Evolutionary conservation across 257 asterid genomes (phyloP), one percentile per base, ranked within the genome.

Genomic region (Solanum raphanifolium): DNA sequence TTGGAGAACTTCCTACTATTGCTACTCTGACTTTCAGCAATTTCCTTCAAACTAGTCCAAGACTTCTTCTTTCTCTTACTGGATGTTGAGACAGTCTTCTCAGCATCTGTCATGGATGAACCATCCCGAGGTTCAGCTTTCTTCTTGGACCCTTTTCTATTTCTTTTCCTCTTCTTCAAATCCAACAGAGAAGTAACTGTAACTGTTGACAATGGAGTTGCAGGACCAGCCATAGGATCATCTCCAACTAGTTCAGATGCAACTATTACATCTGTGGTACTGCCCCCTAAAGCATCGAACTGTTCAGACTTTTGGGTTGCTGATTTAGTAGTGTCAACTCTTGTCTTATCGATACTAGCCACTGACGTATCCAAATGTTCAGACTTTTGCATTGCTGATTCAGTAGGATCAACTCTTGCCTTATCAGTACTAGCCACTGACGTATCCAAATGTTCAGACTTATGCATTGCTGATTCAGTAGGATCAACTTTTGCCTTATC

Each of bases 41-140:
- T 93, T 84, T 94, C 95, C 94, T 94, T 94, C 90, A 96, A 88
- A 90, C 95, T 93, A 58, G 95, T 93, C 98, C 99, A 96, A 7
- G 93, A 43, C 75, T 89, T 92, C 71, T 90, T 93, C 94, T 91
- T 93, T 88, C 95, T 89, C 90, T 94, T 96, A 85, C 91, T 92
- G 2, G 94, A 83, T 35, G 88, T 60, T 43, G 25, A 52, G 9
- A 36, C 36, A 46, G 88, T 83, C 83, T 88, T 84, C 52, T 92
- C 96, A n/a, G 68, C 86, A 29, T 87, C 92, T 11, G 46, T 74
- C 25, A 68, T 90, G 35, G 83, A 89, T 9, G 90, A 72, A 79
- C 36, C 87, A 83, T 34, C 83, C 83, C 83, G 91, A 9, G 88
- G 66, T 86, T 90, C 93, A 31, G 62, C 87, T 31, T 62, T 90